Conservation (phyloP, 2,329 filamentous ascomycete genomes). For the Chalara sp. region DNA sequence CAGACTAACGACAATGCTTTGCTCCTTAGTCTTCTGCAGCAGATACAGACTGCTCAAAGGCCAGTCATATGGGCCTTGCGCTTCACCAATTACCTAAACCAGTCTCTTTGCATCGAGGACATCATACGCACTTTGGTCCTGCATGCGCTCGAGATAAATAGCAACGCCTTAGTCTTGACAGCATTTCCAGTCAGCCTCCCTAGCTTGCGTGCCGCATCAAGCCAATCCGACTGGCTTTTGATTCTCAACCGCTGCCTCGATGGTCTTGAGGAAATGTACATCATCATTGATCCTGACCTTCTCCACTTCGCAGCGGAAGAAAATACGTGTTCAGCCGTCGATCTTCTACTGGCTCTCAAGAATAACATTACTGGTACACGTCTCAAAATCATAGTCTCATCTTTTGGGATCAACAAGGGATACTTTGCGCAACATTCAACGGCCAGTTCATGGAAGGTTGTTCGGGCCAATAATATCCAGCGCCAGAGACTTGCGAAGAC, state of each 20-base stretch:
- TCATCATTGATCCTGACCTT: background rate
- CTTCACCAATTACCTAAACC: no score
- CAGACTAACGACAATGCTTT: background rate
- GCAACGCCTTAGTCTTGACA: background rate
- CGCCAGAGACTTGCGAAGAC: background rate
- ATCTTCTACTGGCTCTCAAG: background rate
- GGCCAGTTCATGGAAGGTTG: background rate
- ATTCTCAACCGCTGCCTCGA: background rate
- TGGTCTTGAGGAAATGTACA: background rate
- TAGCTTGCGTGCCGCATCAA: background rate
- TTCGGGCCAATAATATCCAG: background rate
- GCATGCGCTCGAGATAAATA: no score
- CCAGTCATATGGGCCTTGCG: no score
- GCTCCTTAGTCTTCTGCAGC: no score
- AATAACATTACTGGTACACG: background rate
- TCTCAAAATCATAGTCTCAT: background rate
- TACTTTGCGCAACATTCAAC: background rate
- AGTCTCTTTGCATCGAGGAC: no score
- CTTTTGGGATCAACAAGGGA: background rate
- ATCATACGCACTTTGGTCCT: no score
- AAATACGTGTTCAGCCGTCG: background rate
- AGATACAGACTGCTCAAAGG: no score
- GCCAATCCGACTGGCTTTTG: background rate
- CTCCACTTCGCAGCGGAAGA: background rate
- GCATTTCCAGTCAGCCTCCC: background rate